Base-by-base conservation (phyloP, 1,284 basidiomycete genomes). In the Boletellus dicymbophilus region DNA sequence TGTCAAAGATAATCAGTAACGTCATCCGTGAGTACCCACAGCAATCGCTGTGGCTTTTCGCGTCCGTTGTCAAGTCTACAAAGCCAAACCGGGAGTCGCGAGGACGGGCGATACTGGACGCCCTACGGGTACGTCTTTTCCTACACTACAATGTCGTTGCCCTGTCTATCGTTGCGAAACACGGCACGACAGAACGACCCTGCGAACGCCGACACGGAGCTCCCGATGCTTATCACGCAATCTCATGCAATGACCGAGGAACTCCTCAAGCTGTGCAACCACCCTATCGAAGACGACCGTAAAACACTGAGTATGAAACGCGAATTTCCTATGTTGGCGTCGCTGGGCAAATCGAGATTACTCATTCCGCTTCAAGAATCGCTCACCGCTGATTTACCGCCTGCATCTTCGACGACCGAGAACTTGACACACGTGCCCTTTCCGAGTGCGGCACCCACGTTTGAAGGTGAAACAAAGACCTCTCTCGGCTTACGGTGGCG, bases 311-410 rank as follows among this genome's bases (percentile, higher is more conserved):
- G 73, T 57, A 84, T 93, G 80, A 69, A 65, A 44, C 82, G 78
- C 52, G 74, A 84, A 46, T 93, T 93, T 60, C 80, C 85, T 7
- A 72, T 69, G 30, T 72, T 96, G 26, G 75, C 76, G 37, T 63
- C 63, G 16, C 72, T 89, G 13, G 80, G 83, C 15, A 81, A 78
- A 13, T 90, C 85, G 11, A 73, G 75, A 4, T 73, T 97, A 58
- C 87, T 97, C 48, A 85, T 99, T 38, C 97, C 97, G 0, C 73
- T 98, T 20, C 97, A 98, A 74, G 91, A 93, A 62, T 95, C 93
- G 0, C 78, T 99, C 53, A 97, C 88, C 0, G 93, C 90, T n/a
- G 87, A 78, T 44, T 75, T 99, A 15, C 97, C 95, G 2, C 81
- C 90, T 1, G 77, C 82, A 2, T 84, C 87, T 0, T 76, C 85